Evolutionary conservation across 495 filamentous ascomycete genomes (phyloP), one percentile per base, ranked within the genome.

Genomic region (Penicillium steckii): DNA sequence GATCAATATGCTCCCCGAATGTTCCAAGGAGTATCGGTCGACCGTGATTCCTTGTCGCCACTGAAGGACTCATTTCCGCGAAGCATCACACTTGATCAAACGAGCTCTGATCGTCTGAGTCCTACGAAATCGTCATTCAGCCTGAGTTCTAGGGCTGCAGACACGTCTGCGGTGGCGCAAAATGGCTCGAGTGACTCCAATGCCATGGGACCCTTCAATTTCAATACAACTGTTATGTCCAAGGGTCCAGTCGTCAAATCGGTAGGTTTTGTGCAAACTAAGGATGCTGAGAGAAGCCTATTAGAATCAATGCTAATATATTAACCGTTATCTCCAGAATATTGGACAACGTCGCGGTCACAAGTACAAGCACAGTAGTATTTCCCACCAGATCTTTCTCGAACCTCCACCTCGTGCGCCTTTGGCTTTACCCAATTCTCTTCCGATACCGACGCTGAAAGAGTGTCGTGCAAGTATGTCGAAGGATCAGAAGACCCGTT

Each of bases 281-380:
- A 2, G 32, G 18, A 2, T 18, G 9, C 18, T 1, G 33, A 37
- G 10, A 37, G 7, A 17, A 8, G 15, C n/a, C 15, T 43, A 12
- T 27, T 17, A 50, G 50, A 7, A 19, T 23, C 43, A 35, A 33
- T 55, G 18, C 50, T 66, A 44, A 56, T 41, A 24, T 25, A n/a
- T 51, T 49, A 8, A 26, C 43, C 19, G 19, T 1, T 40, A 26
- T 35, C n/a, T 32, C 49, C 64, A 89, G 84, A 86, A 84, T 53
- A 82, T 97, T 60, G 94, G 93, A 56, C 91, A 96, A 68, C 84
- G 94, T 49, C 87, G 92, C 47, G 94, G 94, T 24, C 94, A 98
- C 75, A 91, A 94, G 64, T 98, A 97, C 80, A 96, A 96, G 57
- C 94, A 97, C 75, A 93, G 88, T 65, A 94, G 89, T 61, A 90